Percentiles rank a stretch among this genome's conserved stretches.
Conservation (phyloP, 805 yeast genomes). For the Henningerozyma blattae region DNA sequence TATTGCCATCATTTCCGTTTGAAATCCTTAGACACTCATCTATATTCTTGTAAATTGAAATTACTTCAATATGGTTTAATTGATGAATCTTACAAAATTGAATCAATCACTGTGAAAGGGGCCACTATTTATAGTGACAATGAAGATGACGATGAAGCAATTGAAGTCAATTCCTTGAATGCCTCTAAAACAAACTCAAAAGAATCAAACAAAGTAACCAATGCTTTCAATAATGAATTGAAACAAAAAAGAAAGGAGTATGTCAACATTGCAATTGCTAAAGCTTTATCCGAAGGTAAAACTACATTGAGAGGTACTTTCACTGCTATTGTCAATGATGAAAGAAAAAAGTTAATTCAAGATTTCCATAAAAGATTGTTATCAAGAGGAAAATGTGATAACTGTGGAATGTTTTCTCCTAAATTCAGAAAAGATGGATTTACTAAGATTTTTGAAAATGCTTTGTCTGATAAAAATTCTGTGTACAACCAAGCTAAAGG, state of each 20-base stretch:
- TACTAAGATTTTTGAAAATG: slow-evolving; percentile 81
- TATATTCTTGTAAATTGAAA: slow-evolving; percentile 62
- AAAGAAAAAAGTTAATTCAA: slow-evolving; percentile 62
- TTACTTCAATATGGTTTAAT: slow-evolving; percentile 83
- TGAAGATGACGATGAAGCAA: slow-evolving; percentile 36
- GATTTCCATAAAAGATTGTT: slow-evolving; percentile 65
- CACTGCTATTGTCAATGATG: slow-evolving; percentile 80
- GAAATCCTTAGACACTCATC: slow-evolving; percentile 56
- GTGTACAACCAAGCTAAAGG: slow-evolving; percentile 80
- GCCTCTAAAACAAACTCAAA: slow-evolving; percentile 2
- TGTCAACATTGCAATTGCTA: slow-evolving; percentile 58
- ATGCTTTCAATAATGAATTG: slow-evolving; percentile 36
- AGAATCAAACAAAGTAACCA: slow-evolving; percentile 23
- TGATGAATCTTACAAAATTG: slow-evolving; percentile 65
- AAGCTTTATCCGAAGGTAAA: slow-evolving; percentile 67
- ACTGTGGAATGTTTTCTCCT: slow-evolving; percentile 94
- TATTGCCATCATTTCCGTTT: slow-evolving; percentile 83
- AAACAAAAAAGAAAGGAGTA: slow-evolving; percentile 51
- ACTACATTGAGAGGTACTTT: slow-evolving; percentile 54
- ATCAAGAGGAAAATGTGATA: slow-evolving; percentile 80
- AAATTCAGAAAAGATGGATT: slow-evolving; percentile 90
- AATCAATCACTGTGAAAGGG: slow-evolving; percentile 35
- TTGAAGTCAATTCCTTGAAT: slow-evolving; percentile 21
- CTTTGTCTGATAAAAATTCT: slow-evolving; percentile 70
- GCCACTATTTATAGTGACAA: slow-evolving; percentile 26